Base-by-base conservation (phyloP, 495 filamentous ascomycete genomes). In the Penicillium cinerascens region DNA sequence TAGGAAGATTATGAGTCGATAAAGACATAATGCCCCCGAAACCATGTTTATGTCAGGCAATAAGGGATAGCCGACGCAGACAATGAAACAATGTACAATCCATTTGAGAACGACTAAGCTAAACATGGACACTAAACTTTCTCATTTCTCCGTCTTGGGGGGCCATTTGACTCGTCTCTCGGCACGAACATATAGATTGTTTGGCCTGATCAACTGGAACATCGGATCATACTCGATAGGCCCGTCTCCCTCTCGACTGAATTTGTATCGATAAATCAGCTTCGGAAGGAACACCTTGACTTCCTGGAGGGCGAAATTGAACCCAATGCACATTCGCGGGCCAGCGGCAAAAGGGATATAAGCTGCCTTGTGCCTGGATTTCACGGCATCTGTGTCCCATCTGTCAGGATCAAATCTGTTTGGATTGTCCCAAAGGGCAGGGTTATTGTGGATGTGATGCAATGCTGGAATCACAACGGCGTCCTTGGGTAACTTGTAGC, bases 291-390 rank as follows among this genome's bases (percentile, higher is more conserved):
- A 66, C 1, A 78, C 64, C 65, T 80, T 80, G 51, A 81, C 64
- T 51, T 84, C 78, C 42, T 68, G 63, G 18, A 84, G 55, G 0
- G 80, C 81, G 58, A 83, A 78, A 59, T 82, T 83, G 60, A 82
- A 83, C 0, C 79, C 80, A 49, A 84, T 79, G 57, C 80, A 83
- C 55, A 67, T 68, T 0, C 81, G 60, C 0, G 65, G 64, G 0
- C 80, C 81, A 7, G 70, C 66, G 0, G 73, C 79, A 42, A 84
- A 83, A 0, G 80, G 80, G 3, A 75, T 65, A 57, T 83, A 84
- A 1, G 73, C 55, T 2, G 58, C 67, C 39, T 69, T 68, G 38
- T 73, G 75, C 8, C 70, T 43, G 39, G 63, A 67, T 63, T 79
- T 75, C 22, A 76, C 74, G 47, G 69, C 64, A 0, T 77, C 73